Conservation (phyloP, 2,329 filamentous ascomycete species). For the Botrytis deweyae region DNA sequence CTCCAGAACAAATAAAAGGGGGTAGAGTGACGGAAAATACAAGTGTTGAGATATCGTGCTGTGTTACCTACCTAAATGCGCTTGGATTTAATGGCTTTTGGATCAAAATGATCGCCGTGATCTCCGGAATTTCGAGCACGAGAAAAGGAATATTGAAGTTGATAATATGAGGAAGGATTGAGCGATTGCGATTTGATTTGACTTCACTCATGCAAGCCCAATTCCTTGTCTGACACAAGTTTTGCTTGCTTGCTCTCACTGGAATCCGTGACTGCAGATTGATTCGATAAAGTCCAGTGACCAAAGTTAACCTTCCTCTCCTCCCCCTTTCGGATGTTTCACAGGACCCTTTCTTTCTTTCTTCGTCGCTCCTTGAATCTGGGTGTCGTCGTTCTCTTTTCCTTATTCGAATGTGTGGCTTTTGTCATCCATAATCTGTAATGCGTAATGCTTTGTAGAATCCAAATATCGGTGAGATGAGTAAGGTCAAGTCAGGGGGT, state of each 20-base stretch:
- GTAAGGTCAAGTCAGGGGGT: not conserved
- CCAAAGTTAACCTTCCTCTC: not conserved
- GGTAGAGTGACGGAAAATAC: slow-evolving; percentile 1
- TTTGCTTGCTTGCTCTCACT: slow-evolving; percentile 1
- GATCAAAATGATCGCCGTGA: slow-evolving; percentile 13
- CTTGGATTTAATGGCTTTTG: slow-evolving; percentile 6
- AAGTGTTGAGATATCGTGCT: slow-evolving; percentile 14
- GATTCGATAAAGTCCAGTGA: slow-evolving; percentile 13
- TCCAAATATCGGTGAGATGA: slow-evolving; percentile 4
- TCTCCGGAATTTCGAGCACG: slow-evolving; percentile 10
- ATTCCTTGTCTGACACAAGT: slow-evolving; percentile 10
- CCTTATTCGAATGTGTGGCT: slow-evolving; percentile 4
- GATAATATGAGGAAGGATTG: slow-evolving; percentile 11
- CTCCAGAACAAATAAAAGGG: not conserved
- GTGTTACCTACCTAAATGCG: slow-evolving; percentile 15
- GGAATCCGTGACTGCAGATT: not conserved
- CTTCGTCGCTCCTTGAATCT: not conserved
- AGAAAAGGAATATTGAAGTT: slow-evolving; percentile 9
- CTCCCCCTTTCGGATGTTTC: not conserved
- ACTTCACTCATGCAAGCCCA: not conserved
- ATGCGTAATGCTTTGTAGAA: not conserved
- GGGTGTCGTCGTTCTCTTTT: not conserved
- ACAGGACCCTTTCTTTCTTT: not conserved
- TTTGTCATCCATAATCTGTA: not conserved
- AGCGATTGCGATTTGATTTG: slow-evolving; percentile 16